Evolutionary conservation across 805 yeast genomes (phyloP).

Genomic region (Hanseniaspora guilliermondii): DNA sequence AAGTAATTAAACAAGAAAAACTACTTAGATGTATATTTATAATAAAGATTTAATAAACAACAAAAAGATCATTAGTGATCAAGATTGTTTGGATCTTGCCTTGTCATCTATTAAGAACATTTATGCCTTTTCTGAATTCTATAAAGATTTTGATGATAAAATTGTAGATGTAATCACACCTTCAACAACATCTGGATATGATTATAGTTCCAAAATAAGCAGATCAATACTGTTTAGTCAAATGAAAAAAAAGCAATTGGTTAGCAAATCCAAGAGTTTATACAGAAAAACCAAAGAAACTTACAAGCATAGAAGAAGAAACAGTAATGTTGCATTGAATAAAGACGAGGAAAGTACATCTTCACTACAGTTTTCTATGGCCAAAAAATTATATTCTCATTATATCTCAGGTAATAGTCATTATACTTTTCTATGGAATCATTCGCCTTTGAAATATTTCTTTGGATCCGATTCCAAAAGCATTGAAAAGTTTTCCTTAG

Average conservation of each 20-base stretch:
- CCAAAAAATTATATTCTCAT: background rate
- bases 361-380: background rate
- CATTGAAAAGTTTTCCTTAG: background rate
- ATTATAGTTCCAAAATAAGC: background rate
- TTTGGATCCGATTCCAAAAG: background rate
- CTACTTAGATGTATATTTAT: no score
- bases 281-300: slow-evolving; percentile 9
- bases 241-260: slow-evolving; percentile 7
- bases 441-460: background rate
- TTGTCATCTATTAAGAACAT: background rate
- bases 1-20: no score
- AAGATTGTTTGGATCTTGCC: background rate
- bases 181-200: background rate
- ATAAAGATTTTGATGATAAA: slow-evolving; percentile 2
- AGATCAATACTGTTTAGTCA: slow-evolving; percentile 3
- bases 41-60: background rate
- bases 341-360: background rate
- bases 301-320: background rate
- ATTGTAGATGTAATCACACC: no score
- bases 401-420: background rate
- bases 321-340: background rate
- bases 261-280: slow-evolving; percentile 1
- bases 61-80: slow-evolving; percentile 1
- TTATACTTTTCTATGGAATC: background rate
- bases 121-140: background rate